Base-by-base conservation (phyloP, 1,284 basidiomycete genomes). In the Ceratobasidium sp. region DNA sequence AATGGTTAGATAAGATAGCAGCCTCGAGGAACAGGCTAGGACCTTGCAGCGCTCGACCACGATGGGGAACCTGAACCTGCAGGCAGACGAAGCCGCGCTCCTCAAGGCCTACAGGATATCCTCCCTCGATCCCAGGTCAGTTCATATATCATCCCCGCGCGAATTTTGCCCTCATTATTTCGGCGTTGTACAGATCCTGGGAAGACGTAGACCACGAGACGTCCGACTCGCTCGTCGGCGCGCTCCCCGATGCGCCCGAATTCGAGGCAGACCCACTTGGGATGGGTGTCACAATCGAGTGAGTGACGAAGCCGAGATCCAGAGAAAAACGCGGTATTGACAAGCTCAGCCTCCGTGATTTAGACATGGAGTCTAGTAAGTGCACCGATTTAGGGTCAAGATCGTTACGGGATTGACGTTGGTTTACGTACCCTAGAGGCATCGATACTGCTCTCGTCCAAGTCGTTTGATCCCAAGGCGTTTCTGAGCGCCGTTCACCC, bases 401-500 rank as follows among this genome's bases (percentile, higher is more conserved):
- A 37, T 74, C 61, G 49, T 40, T 56, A 32, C 37, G 52, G 51
- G 57, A 65, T 64, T 67, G 69, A 69, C 25, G 64, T 51, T 44
- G 19, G 25, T 79, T 15, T 54, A 64, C 34, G 61, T 49, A 56
- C 65, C 4, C 13, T 25, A 96, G 95, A 92, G 85, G 90, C 93
- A 5, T 86, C 93, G 5, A 91, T 96, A 76, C 86, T 94, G 56
- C 89, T 97, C 9, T 91, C 92, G 1, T 97, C 95, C 66, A 99
- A 99, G 84, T 90, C 94, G 0, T 99, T 99, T 85, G 95, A 99
- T 82, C 95, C 98, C 17, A 99, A 98, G 82, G 88, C 90, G 0
- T 99, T 98, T 83, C 88, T 99, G 37, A 94, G 95, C 7, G 91
- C 91, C 1, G 91, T 97, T 17, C 96, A 99, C 82, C 98, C 98